A percentile compares a stretch with the other conserved stretches of the same genome.
These are phyloP conservation scores for Cadophora luteo-olivacea DNA, from an alignment of 2,329 filamentous ascomycete genomes.

Conservation along the genomic window DNA sequence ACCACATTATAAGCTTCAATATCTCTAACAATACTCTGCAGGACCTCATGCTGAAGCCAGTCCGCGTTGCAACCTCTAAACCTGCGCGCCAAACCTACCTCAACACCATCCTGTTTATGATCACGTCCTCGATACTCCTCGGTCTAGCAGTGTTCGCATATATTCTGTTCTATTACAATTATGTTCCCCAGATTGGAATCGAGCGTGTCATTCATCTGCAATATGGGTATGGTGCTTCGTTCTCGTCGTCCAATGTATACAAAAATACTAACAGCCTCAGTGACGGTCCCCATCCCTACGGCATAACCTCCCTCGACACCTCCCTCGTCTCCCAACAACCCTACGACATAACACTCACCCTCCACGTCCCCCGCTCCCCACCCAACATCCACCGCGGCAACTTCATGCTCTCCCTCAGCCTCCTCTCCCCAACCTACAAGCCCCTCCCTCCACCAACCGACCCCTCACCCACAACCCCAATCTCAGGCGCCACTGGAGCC, in stretches of 20 bases:
- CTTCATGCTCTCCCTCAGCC: constrained; percentile 88
- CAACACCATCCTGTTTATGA: constrained; percentile 51
- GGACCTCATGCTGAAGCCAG: constrained; percentile 59
- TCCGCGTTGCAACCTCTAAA: constrained; percentile 63
- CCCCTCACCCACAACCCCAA: constrained; percentile 22
- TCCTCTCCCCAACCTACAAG: constrained; percentile 59
- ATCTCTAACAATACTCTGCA: constrained; percentile 42
- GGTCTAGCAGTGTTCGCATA: constrained; percentile 66
- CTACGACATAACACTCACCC: constrained; percentile 81
- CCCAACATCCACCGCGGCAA: constrained; percentile 81
- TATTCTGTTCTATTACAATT: constrained; percentile 70
- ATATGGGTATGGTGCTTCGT: constrained; percentile 56
- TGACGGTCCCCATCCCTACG: constrained; percentile 46
- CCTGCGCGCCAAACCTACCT: constrained; percentile 70
- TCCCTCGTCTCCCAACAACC: constrained; percentile 74
- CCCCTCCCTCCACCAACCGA: constrained; percentile 27
- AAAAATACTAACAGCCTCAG: constrained; percentile 39
- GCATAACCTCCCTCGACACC: constrained; percentile 41
- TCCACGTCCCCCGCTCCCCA: constrained; percentile 80
- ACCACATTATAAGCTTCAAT: background rate
- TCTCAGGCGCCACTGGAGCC: constrained; percentile 28
- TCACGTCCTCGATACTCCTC: constrained; percentile 60
- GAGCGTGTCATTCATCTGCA: constrained; percentile 69
- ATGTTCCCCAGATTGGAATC: constrained; percentile 70
- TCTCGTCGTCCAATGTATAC: background rate